Evolutionary conservation across 2,329 filamentous ascomycete genomes (phyloP), one percentile per base, ranked within the genome.

Genomic region (Trichoderma sp.): DNA sequence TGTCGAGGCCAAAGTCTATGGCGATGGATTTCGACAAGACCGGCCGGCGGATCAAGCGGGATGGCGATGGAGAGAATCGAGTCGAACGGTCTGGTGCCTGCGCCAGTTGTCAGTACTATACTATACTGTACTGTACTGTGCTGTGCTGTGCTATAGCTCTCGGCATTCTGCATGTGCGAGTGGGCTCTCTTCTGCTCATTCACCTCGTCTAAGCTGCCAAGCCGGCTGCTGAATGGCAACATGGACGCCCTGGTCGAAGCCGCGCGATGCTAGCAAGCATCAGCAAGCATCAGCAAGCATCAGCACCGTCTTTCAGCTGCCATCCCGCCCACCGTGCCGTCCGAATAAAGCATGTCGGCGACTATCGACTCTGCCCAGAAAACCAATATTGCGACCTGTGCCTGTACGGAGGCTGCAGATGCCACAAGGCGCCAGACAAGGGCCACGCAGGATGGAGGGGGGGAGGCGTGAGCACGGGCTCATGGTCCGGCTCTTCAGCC

Each of bases 271-370:
- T 32, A 54, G 29, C n/a, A 42, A 61, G 42, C 58, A 61, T 48
- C 27, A 34, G 29, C 29, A 29, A 39, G 35, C 25, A 25, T n/a
- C 35, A 29, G 37, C 25, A n/a, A 34, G 60, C 48, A 64, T 42
- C 60, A 54, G 48, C 60, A 25, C 48, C 48, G 27, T 64, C 60
- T 64, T 65, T 65, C 61, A 65, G 61, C 61, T 65, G 52, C 61
- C 37, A 64, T 3, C 37, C 32, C 45, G 45, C 42, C 32, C 22
- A n/a, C 59, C 45, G 32, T 63, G 35, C 37, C 29, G 52, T 27
- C 59, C 59, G 27, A n/a, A 45, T 27, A 34, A 32, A 64, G 50
- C 35, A 48, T 42, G 19, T 29, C 35, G 25, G 35, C 34, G 32
- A 22, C 52, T 34, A 45, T 64, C 13, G 52, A 27, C 27, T 32